Evolutionary conservation across 805 yeast species (phyloP).

Genomic region (Wickerhamomyces sydowiorum): DNA sequence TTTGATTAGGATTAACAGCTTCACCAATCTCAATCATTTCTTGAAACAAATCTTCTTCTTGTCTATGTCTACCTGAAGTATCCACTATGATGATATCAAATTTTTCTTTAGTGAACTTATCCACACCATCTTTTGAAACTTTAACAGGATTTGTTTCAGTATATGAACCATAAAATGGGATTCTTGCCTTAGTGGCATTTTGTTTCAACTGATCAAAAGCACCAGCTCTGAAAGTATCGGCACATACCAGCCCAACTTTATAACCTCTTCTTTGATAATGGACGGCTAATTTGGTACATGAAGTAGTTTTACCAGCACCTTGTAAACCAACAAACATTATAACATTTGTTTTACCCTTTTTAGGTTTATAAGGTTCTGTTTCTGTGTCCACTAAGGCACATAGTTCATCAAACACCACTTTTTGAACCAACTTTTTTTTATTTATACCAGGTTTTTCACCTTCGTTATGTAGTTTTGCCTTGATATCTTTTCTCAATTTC

Average conservation of each 20-base stretch:
- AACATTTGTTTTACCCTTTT: slow-evolving; percentile 71
- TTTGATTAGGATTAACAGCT: slow-evolving; percentile 88
- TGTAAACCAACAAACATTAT: slow-evolving; percentile 98
- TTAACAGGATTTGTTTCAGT: slow-evolving; percentile 93
- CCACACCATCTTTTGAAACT: slow-evolving; percentile 89
- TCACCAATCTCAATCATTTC: slow-evolving; percentile 93
- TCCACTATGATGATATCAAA: slow-evolving; percentile 94
- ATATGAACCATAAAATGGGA: slow-evolving; percentile 93
- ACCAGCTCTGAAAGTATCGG: slow-evolving; percentile 99
- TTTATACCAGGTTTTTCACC: slow-evolving; percentile 53
- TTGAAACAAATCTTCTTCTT: slow-evolving; percentile 82
- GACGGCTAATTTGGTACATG: slow-evolving; percentile 94
- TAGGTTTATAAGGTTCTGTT: slow-evolving; percentile 66
- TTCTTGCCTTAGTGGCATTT: slow-evolving; percentile 91
- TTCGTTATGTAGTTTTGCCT: slow-evolving; percentile 45
- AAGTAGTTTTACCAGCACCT: slow-evolving; percentile 98
- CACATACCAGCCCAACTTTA: slow-evolving; percentile 95
- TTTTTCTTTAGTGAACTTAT: slow-evolving; percentile 81
- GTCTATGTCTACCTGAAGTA: slow-evolving; percentile 97
- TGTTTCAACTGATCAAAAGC: slow-evolving; percentile 98
- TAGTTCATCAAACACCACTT: slow-evolving; percentile 90
- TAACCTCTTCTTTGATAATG: slow-evolving; percentile 90
- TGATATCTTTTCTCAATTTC: slow-evolving; percentile 66
- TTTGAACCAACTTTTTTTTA: slow-evolving; percentile 77
- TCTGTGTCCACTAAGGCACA: slow-evolving; percentile 77